Conservation (phyloP, 1,139 yeast species). For the Debaryomyces fabryi region DNA sequence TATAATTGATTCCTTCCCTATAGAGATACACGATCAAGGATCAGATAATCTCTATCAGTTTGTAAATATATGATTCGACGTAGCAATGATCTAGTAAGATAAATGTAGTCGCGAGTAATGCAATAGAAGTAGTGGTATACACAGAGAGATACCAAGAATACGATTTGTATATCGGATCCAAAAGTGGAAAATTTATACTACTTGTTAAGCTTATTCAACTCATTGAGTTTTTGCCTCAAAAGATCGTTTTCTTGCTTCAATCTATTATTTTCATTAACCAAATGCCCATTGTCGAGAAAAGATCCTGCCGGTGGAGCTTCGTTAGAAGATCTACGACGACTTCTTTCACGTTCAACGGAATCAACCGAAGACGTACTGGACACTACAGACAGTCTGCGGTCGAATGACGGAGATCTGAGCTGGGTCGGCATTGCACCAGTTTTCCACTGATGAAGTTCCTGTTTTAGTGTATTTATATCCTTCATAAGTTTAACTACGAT, state of each 20-base stretch:
- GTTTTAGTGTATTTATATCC: constrained; percentile 54
- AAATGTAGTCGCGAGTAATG: neutral
- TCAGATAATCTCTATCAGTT: neutral
- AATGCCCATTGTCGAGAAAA: neutral
- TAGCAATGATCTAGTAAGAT: neutral
- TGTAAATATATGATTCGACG: neutral
- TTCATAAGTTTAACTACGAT: constrained; percentile 60
- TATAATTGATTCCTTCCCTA: neutral
- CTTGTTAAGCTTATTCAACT: neutral
- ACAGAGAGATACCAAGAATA: neutral
- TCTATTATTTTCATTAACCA: constrained; percentile 5
- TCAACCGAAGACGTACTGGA: constrained; percentile 3
- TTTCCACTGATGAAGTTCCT: constrained; percentile 48
- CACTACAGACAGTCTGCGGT: constrained; percentile 3
- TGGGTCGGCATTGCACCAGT: constrained; percentile 3
- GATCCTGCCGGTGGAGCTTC: constrained; percentile 6
- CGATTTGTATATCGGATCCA: neutral
- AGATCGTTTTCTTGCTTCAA: constrained; percentile 11
- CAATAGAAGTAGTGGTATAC: neutral
- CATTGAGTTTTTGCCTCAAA: constrained; percentile 3
- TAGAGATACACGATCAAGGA: neutral
- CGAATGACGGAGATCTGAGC: constrained; percentile 10
- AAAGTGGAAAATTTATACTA: neutral
- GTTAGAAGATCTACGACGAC: constrained; percentile 9
- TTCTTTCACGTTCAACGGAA: neutral